Evolutionary conservation across 1,284 basidiomycete species (phyloP).

Genomic region (Caloboletus inedulis): DNA sequence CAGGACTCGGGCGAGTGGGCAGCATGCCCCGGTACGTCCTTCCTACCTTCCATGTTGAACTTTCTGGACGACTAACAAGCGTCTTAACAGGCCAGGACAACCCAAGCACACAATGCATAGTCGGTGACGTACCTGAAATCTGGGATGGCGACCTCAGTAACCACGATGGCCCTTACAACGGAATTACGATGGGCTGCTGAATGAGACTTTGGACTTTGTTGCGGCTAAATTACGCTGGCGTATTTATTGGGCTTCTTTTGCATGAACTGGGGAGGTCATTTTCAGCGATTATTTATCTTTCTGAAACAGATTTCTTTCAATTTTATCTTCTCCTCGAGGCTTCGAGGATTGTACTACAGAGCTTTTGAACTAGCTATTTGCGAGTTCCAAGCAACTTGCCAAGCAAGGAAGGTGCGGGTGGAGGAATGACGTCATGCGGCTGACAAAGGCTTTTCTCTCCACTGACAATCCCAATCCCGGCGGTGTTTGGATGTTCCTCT

Average conservation of each 20-base stretch:
- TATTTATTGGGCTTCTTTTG: background rate
- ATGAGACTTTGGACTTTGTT: background rate
- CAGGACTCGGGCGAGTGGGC: constrained; percentile 45
- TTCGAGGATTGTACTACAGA: no score
- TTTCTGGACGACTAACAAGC: background rate
- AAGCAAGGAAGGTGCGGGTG: background rate
- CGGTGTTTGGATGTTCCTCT: background rate
- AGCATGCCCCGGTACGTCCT: constrained; percentile 41
- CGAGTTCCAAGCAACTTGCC: no score
- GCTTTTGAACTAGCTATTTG: background rate
- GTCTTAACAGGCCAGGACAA: constrained; percentile 54
- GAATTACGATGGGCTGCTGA: constrained; percentile 48
- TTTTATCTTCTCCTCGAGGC: background rate
- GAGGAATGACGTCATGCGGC: background rate
- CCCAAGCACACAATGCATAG: constrained; percentile 46
- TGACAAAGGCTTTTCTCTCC: background rate
- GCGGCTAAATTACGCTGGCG: background rate
- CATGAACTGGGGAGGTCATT: background rate
- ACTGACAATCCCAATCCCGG: no score
- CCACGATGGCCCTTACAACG: constrained; percentile 61
- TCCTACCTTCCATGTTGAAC: background rate
- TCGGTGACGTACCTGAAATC: constrained; percentile 55
- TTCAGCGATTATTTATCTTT: background rate
- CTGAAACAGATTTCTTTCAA: background rate
- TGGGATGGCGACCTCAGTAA: constrained; percentile 43